Conservation (phyloP, 2,329 filamentous ascomycete genomes). For the Paraphaeosphaeria sporulosa region DNA sequence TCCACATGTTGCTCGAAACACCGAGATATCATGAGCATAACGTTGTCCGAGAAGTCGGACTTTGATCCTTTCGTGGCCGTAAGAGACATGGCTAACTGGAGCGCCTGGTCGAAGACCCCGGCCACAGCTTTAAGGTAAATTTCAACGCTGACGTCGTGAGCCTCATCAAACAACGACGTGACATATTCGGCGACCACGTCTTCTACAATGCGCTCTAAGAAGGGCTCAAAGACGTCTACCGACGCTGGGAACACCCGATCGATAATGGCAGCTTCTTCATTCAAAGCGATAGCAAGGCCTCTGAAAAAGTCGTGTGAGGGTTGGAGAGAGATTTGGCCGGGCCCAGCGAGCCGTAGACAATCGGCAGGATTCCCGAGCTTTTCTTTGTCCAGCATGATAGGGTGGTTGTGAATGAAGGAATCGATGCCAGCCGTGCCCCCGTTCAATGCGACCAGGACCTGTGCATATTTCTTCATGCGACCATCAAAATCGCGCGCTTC, state of each 20-base stretch:
- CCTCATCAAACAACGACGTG: constrained; percentile 84
- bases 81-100: constrained; percentile 78
- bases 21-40: constrained; percentile 71
- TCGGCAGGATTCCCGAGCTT: constrained; percentile 78
- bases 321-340: constrained; percentile 74
- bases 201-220: constrained; percentile 83
- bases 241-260: constrained; percentile 80
- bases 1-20: constrained; percentile 95
- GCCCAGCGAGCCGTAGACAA: constrained; percentile 74
- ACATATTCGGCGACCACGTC: constrained; percentile 86
- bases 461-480: constrained; percentile 86
- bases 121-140: constrained; percentile 87
- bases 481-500: constrained; percentile 88
- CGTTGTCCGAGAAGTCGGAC: constrained; percentile 68
- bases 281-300: constrained; percentile 74
- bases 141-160: constrained; percentile 76
- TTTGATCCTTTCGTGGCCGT: constrained; percentile 70
- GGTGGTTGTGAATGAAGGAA: constrained; percentile 87
- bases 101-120: constrained; percentile 84
- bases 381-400: constrained; percentile 77
- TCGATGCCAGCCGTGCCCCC: constrained; percentile 81
- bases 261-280: constrained; percentile 82
- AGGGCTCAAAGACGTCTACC: constrained; percentile 74
- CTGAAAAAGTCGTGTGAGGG: constrained; percentile 85
- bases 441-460: constrained; percentile 83